Conservation (phyloP, 345 rosid genomes). For the Sisymbrium irio region DNA sequence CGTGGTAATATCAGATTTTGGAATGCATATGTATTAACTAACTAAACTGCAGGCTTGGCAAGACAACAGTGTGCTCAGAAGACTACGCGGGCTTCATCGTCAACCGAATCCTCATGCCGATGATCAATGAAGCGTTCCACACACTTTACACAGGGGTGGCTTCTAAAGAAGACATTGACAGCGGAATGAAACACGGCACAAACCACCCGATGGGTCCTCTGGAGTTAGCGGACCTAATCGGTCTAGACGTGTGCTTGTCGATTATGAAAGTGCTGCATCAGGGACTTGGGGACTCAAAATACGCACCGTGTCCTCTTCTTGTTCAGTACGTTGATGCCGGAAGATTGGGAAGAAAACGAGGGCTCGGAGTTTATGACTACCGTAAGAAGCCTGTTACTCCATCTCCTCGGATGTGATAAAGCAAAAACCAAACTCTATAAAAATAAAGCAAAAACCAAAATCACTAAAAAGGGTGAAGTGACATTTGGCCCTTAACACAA, state of each 20-base stretch:
- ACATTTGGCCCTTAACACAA: not conserved
- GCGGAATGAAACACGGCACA: constrained; percentile 86
- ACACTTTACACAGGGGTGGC: constrained; percentile 86
- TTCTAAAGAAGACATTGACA: constrained; percentile 88
- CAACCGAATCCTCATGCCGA: constrained; percentile 91
- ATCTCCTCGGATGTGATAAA: constrained; percentile 52
- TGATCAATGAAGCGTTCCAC: constrained; percentile 91
- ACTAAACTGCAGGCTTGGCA: constrained; percentile 56
- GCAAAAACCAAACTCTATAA: not conserved
- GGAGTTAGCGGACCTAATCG: constrained; percentile 81
- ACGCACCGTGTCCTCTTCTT: constrained; percentile 80
- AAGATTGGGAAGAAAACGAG: constrained; percentile 70
- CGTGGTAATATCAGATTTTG: not conserved
- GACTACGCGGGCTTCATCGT: constrained; percentile 82
- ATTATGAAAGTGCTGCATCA: constrained; percentile 71
- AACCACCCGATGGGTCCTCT: constrained; percentile 92
- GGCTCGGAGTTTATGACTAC: constrained; percentile 76
- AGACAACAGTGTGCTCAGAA: constrained; percentile 72
- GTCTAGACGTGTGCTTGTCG: constrained; percentile 77
- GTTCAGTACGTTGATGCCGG: constrained; percentile 89
- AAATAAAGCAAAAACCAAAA: no score
- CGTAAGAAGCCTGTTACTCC: constrained; percentile 28
- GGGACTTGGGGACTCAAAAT: constrained; percentile 68
- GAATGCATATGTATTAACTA: not conserved
- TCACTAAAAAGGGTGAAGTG: not conserved